Conservation (phyloP, 2,329 filamentous ascomycete genomes). For the Ophiognomonia clavigignenti-juglandacearum region DNA sequence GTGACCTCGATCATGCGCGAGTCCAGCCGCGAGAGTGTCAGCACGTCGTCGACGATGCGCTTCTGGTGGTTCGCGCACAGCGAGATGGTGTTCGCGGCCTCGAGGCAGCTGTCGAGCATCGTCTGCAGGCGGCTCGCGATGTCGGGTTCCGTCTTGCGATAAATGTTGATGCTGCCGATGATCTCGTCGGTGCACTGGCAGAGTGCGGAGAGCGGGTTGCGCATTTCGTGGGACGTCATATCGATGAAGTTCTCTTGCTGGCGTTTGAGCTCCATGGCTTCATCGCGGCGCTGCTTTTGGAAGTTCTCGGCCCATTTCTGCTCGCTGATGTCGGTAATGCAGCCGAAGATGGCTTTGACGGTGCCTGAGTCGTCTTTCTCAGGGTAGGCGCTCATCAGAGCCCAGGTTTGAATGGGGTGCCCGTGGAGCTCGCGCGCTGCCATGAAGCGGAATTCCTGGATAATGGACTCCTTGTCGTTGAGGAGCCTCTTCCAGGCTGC, state of each 20-base stretch:
- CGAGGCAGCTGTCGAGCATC: constrained; percentile 53
- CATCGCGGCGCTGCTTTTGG: constrained; percentile 71
- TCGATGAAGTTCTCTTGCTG: constrained; percentile 70
- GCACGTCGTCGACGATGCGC: constrained; percentile 69
- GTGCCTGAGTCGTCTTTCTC: constrained; percentile 60
- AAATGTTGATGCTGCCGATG: constrained; percentile 40
- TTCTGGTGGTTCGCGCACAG: constrained; percentile 79
- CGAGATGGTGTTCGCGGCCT: constrained; percentile 77
- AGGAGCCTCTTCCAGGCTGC: constrained; percentile 56
- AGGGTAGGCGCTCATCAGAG: constrained; percentile 70
- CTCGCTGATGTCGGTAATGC: constrained; percentile 78
- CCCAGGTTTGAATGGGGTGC: constrained; percentile 66
- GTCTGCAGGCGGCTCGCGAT: constrained; percentile 38
- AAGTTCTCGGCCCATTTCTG: constrained; percentile 82
- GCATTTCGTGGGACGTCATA: constrained; percentile 71
- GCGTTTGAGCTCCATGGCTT: constrained; percentile 74
- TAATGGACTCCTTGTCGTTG: constrained; percentile 57
- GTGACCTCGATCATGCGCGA: constrained; percentile 69
- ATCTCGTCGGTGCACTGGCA: constrained; percentile 76
- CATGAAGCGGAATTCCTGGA: constrained; percentile 72
- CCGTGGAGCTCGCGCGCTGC: constrained; percentile 57
- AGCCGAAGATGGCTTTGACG: constrained; percentile 72
- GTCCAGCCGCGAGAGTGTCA: constrained; percentile 72
- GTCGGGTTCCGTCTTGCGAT: constrained; percentile 23
- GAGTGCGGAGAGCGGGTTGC: constrained; percentile 70